Evolutionary conservation across 1,284 basidiomycete species (phyloP), one percentile per base, ranked within the genome.

Genomic region (Leccinum subrobustum): DNA sequence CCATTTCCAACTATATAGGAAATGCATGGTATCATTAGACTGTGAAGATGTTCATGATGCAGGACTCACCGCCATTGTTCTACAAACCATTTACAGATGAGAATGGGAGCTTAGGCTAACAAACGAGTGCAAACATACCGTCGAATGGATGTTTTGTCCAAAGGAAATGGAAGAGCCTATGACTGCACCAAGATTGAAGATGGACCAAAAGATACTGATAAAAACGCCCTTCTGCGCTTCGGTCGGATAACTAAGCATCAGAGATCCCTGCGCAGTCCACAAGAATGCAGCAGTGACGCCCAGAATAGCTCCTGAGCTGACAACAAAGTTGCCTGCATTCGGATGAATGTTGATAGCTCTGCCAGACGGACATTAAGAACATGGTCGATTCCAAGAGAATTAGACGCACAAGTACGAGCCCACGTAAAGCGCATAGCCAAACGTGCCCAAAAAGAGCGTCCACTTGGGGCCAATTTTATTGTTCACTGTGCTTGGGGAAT

Each of bases 161-260:
- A 87, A 74, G 12, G 85, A 78, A 51, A 88, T 83, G 8, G 83
- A 77, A 1, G 82, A 78, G 3, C 88, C 87, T 27, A 88, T 80
- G 6, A 87, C 85, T 16, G 82, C 85, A 12, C 87, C 84, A 14
- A 85, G 71, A 64, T 88, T 88, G 76, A 88, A 88, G 66, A 88
- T 82, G 55, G 79, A 75, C 88, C 88, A 91, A 71, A 89, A 86
- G 57, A 88, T 78, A 52, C 79, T 80, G 65, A 89, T 86, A 67
- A 77, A 83, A 35, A 75, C 71, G 2, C 88, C 86, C 72, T 89
- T 89, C 66, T 84, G 77, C 61, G 77, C 65, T 66, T 82, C 81
- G 59, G 78, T 84, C 0, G 85, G 82, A 68, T 88, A 88, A 2
- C 83, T 78, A 53, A 88, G 76, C 82, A 87, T 88, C 63, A 87